Conservation (phyloP, 257 asterid genomes). For the Forsythia viridissima region DNA sequence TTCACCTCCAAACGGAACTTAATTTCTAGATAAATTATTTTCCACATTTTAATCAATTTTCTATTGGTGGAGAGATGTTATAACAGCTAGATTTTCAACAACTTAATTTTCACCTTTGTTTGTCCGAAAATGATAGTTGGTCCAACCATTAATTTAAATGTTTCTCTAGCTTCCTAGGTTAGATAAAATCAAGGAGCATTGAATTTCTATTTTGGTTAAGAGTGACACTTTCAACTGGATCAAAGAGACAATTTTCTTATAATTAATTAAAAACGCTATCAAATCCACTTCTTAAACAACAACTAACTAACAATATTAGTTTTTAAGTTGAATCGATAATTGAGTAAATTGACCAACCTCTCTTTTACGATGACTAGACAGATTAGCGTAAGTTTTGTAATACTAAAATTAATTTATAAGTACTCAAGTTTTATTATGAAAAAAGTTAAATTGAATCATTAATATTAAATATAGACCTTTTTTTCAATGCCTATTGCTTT, state of each 20-base stretch:
- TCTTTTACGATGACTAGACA: background rate
- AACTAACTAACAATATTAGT: too few species aligned
- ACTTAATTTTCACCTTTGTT: background rate
- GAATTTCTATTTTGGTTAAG: slow-evolving; percentile 12
- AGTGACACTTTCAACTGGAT: background rate
- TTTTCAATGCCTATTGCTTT: too few species aligned
- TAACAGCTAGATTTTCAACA: slow-evolving; percentile 16
- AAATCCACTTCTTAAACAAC: too few species aligned
- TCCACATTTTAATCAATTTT: background rate
- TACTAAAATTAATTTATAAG: too few species aligned
- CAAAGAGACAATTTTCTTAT: background rate
- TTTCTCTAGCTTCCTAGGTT: background rate
- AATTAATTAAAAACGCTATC: background rate
- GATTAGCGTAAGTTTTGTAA: too few species aligned
- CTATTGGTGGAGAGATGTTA: slow-evolving; percentile 29
- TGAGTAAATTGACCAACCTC: background rate
- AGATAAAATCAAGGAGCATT: background rate
- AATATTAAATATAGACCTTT: too few species aligned
- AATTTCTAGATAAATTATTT: background rate
- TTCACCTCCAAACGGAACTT: too few species aligned
- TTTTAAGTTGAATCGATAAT: too few species aligned
- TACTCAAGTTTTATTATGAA: too few species aligned
- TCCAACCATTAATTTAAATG: slow-evolving; percentile 17
- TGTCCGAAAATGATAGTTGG: slow-evolving; percentile 22
- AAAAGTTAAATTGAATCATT: too few species aligned